phyloP scores from a whole-genome alignment of 1,284 basidiomycete species.

The Tilletiopsis washingtonensis region DNA sequence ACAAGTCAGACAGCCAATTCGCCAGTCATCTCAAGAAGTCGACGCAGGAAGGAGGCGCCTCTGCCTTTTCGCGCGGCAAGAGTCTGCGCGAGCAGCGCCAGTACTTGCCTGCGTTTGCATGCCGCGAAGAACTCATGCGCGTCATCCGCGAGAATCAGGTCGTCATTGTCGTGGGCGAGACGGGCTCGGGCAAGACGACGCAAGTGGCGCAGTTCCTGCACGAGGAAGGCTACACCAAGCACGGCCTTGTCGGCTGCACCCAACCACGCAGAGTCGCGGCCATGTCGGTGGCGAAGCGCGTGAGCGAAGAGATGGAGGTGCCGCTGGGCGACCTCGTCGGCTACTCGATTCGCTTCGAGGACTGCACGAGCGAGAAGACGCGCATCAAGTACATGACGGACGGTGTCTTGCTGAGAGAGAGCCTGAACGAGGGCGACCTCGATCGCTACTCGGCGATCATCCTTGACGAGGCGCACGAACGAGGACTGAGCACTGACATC shows the following conservation, averaged over 20 bases:
- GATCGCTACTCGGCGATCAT: conserved; percentile 93
- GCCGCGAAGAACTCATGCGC: conserved; percentile 83
- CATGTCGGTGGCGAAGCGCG: conserved; percentile 97
- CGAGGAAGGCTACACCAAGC: conserved; percentile 84
- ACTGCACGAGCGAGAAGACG: conserved; percentile 82
- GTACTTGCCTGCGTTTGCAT: conserved; percentile 94
- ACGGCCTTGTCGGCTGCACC: conserved; percentile 87
- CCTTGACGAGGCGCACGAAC: conserved; percentile 92
- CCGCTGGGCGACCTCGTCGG: conserved; percentile 82
- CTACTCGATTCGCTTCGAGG: conserved; percentile 96
- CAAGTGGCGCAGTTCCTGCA: conserved; percentile 85
- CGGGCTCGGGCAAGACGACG: conserved; percentile 90
- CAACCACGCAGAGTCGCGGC: conserved; percentile 95
- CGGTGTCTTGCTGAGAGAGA: conserved; percentile 89
- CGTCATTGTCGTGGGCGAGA: conserved; percentile 87
- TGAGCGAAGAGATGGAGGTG: conserved; percentile 78
- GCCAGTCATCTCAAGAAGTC: conserved; percentile 64
- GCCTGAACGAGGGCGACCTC: conserved; percentile 86
- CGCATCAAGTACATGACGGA: conserved; percentile 96
- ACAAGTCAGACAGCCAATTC: conserved; percentile 90
- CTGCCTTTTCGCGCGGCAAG: conserved; percentile 70
- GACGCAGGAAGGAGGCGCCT: conserved; percentile 57
- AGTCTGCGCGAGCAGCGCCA: conserved; percentile 92
- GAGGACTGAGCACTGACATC: conserved; percentile 90
- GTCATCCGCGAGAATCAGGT: conserved; percentile 91